A percentile compares a stretch with the other conserved stretches of the same genome.
phyloP scores from a whole-genome alignment of 495 filamentous ascomycete genomes.

The Aspergillus nidulans region DNA sequence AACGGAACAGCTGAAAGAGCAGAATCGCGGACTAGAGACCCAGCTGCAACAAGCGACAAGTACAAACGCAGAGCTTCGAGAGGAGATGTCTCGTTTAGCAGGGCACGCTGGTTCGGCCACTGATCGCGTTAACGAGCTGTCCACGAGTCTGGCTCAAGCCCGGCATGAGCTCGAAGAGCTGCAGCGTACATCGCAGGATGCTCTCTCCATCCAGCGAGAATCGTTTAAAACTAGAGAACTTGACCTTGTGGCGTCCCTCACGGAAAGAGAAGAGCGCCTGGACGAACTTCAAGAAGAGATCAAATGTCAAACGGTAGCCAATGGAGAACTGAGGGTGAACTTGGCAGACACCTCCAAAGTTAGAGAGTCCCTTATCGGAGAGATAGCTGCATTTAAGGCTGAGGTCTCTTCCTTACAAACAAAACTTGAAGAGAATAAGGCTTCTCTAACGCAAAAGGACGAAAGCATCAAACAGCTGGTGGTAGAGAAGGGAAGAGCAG shows the following conservation, averaged over 20 bases:
- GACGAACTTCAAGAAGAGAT: constrained; percentile 33
- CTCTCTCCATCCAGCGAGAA: constrained; percentile 24
- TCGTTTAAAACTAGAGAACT: constrained; percentile 36
- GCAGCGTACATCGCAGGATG: constrained; percentile 19
- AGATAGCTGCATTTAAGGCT: constrained; percentile 12
- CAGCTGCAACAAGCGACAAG: constrained; percentile 22
- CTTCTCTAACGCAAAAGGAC: constrained; percentile 23
- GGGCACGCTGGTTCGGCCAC: constrained; percentile 25
- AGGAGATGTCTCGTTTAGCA: constrained; percentile 28
- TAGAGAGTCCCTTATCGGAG: constrained; percentile 14
- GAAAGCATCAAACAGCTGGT: constrained; percentile 23
- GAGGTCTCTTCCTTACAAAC: constrained; percentile 18
- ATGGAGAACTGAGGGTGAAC: constrained; percentile 11
- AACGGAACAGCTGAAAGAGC: constrained; percentile 21
- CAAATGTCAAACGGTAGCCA: constrained; percentile 17
- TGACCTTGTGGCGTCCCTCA: constrained; percentile 40
- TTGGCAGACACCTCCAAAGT: constrained; percentile 21
- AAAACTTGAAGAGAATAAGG: constrained; percentile 15
- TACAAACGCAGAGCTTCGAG: constrained; percentile 21
- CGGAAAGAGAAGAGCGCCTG: constrained; percentile 42
- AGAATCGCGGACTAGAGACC: constrained; percentile 25
- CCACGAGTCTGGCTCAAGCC: constrained; percentile 20
- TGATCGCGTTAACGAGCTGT: constrained; percentile 25
- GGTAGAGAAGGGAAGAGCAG: constrained; percentile 18
- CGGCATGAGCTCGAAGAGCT: constrained; percentile 29